Conservation (phyloP, 2,329 filamentous ascomycete species). For the Fusarium mundagurra region DNA sequence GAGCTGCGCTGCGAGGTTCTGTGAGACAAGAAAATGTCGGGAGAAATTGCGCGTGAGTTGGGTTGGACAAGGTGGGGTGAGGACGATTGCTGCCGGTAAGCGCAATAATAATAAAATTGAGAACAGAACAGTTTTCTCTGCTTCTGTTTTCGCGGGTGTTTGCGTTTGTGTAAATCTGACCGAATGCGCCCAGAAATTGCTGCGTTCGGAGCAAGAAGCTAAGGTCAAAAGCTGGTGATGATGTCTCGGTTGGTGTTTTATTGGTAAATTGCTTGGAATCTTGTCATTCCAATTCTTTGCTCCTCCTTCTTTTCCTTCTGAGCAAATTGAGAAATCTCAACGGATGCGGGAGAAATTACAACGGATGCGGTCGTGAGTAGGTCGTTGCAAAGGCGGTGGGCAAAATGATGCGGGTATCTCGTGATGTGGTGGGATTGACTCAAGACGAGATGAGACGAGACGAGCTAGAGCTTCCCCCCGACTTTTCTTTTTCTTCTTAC, state of each 20-base stretch:
- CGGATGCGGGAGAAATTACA: conserved; percentile 3
- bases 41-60: conserved; percentile 13
- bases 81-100: conserved; percentile 30
- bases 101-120: conserved; percentile 10
- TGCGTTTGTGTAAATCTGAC: conserved; percentile 11
- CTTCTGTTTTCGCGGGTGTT: conserved; percentile 4
- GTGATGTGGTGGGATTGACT: conserved; percentile 21
- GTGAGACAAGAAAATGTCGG: conserved; percentile 8
- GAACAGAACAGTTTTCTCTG: neutral
- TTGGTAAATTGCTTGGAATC: conserved; percentile 4
- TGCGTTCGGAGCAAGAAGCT: conserved; percentile 16
- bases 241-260: conserved; percentile 23
- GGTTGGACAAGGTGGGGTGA: conserved; percentile 25
- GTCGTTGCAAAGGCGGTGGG: conserved; percentile 30
- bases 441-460: neutral
- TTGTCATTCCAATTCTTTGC: conserved; percentile 1
- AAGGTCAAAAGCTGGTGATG: conserved; percentile 1
- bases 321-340: neutral
- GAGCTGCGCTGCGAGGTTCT: conserved; percentile 16
- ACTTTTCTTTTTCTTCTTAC: neutral
- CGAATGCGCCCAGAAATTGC: conserved; percentile 7
- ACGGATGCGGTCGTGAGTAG: conserved; percentile 26
- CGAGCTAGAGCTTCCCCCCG: neutral
- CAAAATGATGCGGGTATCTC: conserved; percentile 22
- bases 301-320: conserved; percentile 31